Evolutionary conservation across 345 rosid species (phyloP).

Genomic region (Tarenaya hassleriana): DNA sequence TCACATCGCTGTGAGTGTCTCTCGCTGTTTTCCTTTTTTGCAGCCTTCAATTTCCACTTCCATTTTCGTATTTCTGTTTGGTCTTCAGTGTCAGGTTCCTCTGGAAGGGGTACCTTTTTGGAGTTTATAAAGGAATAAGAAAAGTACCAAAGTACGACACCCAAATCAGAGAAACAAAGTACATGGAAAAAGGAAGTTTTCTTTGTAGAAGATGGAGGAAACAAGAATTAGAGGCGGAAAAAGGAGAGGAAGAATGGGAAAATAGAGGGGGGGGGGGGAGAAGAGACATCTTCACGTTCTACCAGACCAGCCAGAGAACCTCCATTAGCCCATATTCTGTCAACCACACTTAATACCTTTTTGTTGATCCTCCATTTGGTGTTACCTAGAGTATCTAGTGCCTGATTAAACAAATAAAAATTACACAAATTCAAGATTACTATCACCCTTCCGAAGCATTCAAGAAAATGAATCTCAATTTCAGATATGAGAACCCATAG

Average conservation of each 20-base stretch:
- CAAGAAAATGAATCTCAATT: slow-evolving; percentile 6
- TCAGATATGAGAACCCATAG: slow-evolving; percentile 2
- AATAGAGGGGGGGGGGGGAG: neutral
- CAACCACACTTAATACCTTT: slow-evolving; percentile 71
- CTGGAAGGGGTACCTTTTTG: slow-evolving; percentile 65
- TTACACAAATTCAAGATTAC: slow-evolving; percentile 6
- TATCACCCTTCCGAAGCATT: slow-evolving; percentile 1
- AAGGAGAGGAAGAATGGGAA: slow-evolving; percentile 9
- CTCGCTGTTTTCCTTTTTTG: slow-evolving; percentile 69
- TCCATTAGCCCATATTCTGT: slow-evolving; percentile 94
- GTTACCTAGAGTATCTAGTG: slow-evolving; percentile 86
- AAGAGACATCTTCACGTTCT: slow-evolving; percentile 66
- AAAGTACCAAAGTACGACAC: slow-evolving; percentile 10
- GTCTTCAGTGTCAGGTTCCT: slow-evolving; percentile 68
- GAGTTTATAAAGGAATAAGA: slow-evolving; percentile 16
- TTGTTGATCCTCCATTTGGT: slow-evolving; percentile 93
- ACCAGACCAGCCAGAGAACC: slow-evolving; percentile 74
- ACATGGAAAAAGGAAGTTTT: too few relatives aligned
- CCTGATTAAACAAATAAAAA: slow-evolving; percentile 47
- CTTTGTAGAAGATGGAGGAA: slow-evolving; percentile 1
- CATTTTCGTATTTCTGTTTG: slow-evolving; percentile 57
- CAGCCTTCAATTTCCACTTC: slow-evolving; percentile 74
- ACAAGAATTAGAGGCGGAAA: slow-evolving; percentile 2
- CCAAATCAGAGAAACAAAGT: too few relatives aligned
- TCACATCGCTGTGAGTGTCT: slow-evolving; percentile 95